A percentile compares a stretch with the other conserved stretches of the same genome.
Conservation (phyloP, 495 filamentous ascomycete species). For the Darksidea phi region DNA sequence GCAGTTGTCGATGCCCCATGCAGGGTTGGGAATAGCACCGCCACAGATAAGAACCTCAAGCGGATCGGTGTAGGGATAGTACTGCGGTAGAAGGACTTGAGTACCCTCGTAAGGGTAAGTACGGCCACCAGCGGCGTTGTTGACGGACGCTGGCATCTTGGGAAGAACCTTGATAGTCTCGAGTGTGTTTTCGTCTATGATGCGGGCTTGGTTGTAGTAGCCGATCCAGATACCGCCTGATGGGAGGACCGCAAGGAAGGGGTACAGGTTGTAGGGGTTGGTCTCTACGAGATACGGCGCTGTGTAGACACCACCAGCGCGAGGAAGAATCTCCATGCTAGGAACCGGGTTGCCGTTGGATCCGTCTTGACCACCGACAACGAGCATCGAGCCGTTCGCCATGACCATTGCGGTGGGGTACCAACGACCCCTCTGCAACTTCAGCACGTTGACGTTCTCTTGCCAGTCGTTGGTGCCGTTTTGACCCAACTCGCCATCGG, state of each 20-base stretch:
- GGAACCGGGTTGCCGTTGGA: slow-evolving; percentile 60
- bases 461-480: slow-evolving; percentile 61
- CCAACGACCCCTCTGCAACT: slow-evolving; percentile 61
- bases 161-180: slow-evolving; percentile 55
- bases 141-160: slow-evolving; percentile 60
- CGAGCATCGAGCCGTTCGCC: slow-evolving; percentile 64
- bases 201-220: slow-evolving; percentile 65
- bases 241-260: slow-evolving; percentile 58
- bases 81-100: slow-evolving; percentile 58
- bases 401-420: slow-evolving; percentile 66
- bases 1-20: slow-evolving; percentile 63
- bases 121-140: slow-evolving; percentile 56
- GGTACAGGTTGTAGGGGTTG: slow-evolving; percentile 65
- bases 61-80: slow-evolving; percentile 55
- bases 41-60: slow-evolving; percentile 60
- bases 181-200: slow-evolving; percentile 59
- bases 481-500: slow-evolving; percentile 57
- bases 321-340: slow-evolving; percentile 62
- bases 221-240: slow-evolving; percentile 63
- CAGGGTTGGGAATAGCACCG: slow-evolving; percentile 52
- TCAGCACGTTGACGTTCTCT: slow-evolving; percentile 58
- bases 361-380: slow-evolving; percentile 63
- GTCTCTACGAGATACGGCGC: slow-evolving; percentile 63
- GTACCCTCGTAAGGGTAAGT: slow-evolving; percentile 64
- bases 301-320: slow-evolving; percentile 43